Conservation (phyloP, 805 yeast genomes). For the Saturnispora diversa region DNA sequence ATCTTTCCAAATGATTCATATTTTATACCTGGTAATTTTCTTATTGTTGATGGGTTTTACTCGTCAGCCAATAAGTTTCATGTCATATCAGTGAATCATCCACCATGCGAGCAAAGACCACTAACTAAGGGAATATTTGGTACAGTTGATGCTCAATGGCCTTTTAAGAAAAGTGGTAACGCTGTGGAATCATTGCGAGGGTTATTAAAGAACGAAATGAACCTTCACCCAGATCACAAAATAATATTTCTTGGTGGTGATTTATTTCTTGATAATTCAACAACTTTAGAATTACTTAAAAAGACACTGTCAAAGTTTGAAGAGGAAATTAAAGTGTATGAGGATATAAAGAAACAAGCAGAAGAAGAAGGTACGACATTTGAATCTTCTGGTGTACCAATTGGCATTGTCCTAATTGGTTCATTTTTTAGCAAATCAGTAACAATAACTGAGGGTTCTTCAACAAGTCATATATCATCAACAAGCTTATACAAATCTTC, state of each 20-base stretch:
- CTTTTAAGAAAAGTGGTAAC: constrained; percentile 33
- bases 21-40: constrained; percentile 66
- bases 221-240: constrained; percentile 42
- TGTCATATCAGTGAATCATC: constrained; percentile 73
- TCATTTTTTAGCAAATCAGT: constrained; percentile 68
- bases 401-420: constrained; percentile 66
- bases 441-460: constrained; percentile 43
- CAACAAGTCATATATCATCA: constrained; percentile 39
- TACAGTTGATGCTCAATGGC: constrained; percentile 52
- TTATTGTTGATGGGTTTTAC: constrained; percentile 80
- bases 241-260: constrained; percentile 71
- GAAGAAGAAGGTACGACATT: constrained; percentile 12
- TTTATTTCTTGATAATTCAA: constrained; percentile 52
- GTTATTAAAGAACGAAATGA: constrained; percentile 43
- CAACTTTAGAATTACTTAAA: constrained; percentile 53
- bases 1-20: constrained; percentile 57
- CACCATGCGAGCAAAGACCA: constrained; percentile 76
- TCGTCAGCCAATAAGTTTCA: constrained; percentile 63
- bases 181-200: constrained; percentile 53
- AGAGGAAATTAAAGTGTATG: constrained; percentile 30
- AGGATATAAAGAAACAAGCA: constrained; percentile 18
- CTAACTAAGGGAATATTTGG: constrained; percentile 66
- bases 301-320: constrained; percentile 53
- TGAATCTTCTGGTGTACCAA: constrained; percentile 27
- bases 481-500: constrained; percentile 52